Percentiles rank a stretch among this genome's conserved stretches.
Evolutionary conservation across 108 stramenopile genomes (phyloP).

Genomic region (Cyclotella sp.): DNA sequence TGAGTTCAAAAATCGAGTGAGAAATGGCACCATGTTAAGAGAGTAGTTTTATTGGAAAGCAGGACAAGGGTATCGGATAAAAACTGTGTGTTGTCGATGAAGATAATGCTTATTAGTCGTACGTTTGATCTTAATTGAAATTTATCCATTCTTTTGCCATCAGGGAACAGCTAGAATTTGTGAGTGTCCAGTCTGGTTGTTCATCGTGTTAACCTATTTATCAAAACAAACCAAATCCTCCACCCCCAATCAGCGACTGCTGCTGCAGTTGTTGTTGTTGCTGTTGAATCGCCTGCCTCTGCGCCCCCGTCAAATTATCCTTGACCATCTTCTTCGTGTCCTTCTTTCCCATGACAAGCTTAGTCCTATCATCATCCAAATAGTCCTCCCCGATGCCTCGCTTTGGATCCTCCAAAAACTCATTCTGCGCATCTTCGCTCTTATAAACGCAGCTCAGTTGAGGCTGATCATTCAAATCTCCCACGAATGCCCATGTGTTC

Average conservation of each 20-base stretch:
- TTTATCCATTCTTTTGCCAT: no score
- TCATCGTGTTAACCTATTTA: neutral
- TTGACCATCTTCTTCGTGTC: constrained; percentile 70
- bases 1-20: no score
- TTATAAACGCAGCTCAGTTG: constrained; percentile 96
- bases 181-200: neutral
- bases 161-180: no score
- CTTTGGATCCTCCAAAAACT: constrained; percentile 94
- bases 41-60: no score
- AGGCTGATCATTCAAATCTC: constrained; percentile 89
- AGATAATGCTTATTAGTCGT: no score
- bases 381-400: constrained; percentile 93
- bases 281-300: constrained; percentile 51
- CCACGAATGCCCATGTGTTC: constrained; percentile 98
- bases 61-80: no score
- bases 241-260: neutral
- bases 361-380: constrained; percentile 83
- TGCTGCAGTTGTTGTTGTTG: neutral
- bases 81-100: no score
- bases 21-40: no score
- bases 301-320: constrained; percentile 75
- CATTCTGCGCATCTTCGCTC: constrained; percentile 96
- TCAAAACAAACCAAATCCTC: neutral
- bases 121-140: no score
- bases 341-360: constrained; percentile 29